Base-by-base conservation (phyloP, 768 basidiomycete species). In the Suillus occidentalis region DNA sequence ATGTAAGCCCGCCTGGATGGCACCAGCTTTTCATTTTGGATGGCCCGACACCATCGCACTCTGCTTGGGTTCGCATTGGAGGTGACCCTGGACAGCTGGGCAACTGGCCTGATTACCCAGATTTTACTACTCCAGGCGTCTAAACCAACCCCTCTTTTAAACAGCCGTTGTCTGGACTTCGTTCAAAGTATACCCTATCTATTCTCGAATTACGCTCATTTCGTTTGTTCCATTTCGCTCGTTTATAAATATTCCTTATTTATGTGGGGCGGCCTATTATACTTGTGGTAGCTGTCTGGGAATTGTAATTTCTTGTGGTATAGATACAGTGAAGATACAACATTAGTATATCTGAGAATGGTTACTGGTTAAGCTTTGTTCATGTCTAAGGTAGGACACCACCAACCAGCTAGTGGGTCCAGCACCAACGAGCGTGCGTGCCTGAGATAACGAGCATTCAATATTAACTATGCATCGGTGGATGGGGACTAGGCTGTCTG, bases 11-110 rank as follows among this genome's bases (percentile, higher is more conserved):
- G 18, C 92, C 91, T 0, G 89, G 87, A 6, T 93, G 91, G 88
- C 85, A 88, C 63, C 88, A 90, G 72, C 71, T 94, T 12, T 94
- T 89, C 72, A 80, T 94, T 55, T 79, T 94, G 36, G 91, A 92
- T 61, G 90, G 90, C 1, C 87, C 90, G 36, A 91, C 90, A 4
- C 92, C 92, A 4, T 91, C 89, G 31, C 84, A 87, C 67, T 89
- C 90, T 20, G 75, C 80, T 13, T 91, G 89, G 87, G 84, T 94
- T 14, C 85, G 91, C 34, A 89, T 94, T 60, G 92, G 92, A 22
- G 90, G 89, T 1, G 92, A 94, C 71, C 91, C 91, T 0, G 82
- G 80, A 0, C 28, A 79, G 61, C 73, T 94, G 13, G 91, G 91
- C 0, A 86, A 89, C 67, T 94, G 91, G 91, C 91, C 91, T 0